These are phyloP conservation scores for Bolboschoenus planiculmis DNA, from an alignment of 176 grass and related monocot genomes.

Conservation along the genomic window DNA sequence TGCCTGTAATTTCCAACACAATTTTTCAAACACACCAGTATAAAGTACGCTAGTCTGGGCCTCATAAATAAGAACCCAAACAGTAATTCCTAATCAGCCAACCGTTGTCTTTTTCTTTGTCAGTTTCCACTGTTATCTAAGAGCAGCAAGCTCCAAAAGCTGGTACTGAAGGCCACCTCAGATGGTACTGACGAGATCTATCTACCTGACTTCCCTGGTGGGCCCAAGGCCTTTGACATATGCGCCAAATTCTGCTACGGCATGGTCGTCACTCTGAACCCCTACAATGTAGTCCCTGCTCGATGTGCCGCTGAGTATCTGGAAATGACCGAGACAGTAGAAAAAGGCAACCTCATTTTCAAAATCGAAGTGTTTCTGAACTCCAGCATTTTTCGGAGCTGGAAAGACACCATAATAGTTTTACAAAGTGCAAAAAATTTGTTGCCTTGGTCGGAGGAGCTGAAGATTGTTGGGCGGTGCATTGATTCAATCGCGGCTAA, in stretches of 20 bases:
- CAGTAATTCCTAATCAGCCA: not conserved
- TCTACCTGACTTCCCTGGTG: constrained; percentile 66
- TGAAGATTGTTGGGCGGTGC: constrained; percentile 81
- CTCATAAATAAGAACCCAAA: not conserved
- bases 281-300: constrained; percentile 76
- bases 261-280: constrained; percentile 81
- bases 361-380: constrained; percentile 97
- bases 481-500: constrained; percentile 87
- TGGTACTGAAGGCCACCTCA: constrained; percentile 53
- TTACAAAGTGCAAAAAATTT: constrained; percentile 69
- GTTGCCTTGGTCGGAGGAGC: constrained; percentile 71
- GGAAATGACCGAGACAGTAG: constrained; percentile 88
- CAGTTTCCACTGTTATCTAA: constrained; percentile 97
- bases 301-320: constrained; percentile 84
- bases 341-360: constrained; percentile 93
- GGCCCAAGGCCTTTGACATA: constrained; percentile 69
- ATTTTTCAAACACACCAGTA: not conserved
- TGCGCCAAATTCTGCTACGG: constrained; percentile 99
- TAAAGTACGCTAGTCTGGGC: not conserved
- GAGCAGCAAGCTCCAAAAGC: constrained; percentile 66
- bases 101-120: not conserved
- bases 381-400: constrained; percentile 74
- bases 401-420: constrained; percentile 97
- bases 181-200: constrained; percentile 56
- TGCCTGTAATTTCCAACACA: not conserved